Evolutionary conservation across 495 filamentous ascomycete species (phyloP), one percentile per base, ranked within the genome.

Genomic region (Sphaerosporella brunnea): DNA sequence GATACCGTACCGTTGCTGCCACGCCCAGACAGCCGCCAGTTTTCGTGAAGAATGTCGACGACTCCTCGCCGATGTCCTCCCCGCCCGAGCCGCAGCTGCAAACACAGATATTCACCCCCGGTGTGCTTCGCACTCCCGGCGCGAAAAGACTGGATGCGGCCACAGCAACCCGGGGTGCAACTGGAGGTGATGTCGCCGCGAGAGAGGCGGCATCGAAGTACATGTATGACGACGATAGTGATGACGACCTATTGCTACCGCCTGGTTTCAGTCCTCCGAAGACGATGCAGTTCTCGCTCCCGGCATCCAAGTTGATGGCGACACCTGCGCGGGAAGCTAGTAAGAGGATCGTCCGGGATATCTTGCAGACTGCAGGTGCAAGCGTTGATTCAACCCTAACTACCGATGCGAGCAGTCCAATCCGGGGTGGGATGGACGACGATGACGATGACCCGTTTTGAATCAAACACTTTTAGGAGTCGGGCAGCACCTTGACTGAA

Each of bases 231-330:
- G 65, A 68, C 34, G 74, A 73, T 36, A 69, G 68, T 7, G 73
- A 72, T 23, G 69, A 77, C 16, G 46, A 55, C 23, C 66, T 73
- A 1, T 74, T 76, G 34, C 71, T 70, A 1, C 66, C 65, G 8
- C 52, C 74, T 10, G 83, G 75, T 0, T 74, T 85, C 54, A 93
- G 84, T 56, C 90, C 92, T 28, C 90, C 90, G 0, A 94, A 94
- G 66, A 99, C 90, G 21, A 93, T 99, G 62, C 86, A 94, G 59
- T 99, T 99, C 60, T 80, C 84, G 55, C 69, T 99, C 48, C 87
- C 87, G 47, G 81, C 84, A 57, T 81, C 78, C 40, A 77, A 82
- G 51, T 63, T 99, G 25, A 64, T 99, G 66, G 85, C 90, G 55
- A 99, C 90, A 20, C 90, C 90, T 48, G 85, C 85, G 84, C 69